Percentiles rank a stretch among this genome's conserved stretches.
Conservation (phyloP, 2,329 filamentous ascomycete species). For the Arthrobotrys pseudoclavata region DNA sequence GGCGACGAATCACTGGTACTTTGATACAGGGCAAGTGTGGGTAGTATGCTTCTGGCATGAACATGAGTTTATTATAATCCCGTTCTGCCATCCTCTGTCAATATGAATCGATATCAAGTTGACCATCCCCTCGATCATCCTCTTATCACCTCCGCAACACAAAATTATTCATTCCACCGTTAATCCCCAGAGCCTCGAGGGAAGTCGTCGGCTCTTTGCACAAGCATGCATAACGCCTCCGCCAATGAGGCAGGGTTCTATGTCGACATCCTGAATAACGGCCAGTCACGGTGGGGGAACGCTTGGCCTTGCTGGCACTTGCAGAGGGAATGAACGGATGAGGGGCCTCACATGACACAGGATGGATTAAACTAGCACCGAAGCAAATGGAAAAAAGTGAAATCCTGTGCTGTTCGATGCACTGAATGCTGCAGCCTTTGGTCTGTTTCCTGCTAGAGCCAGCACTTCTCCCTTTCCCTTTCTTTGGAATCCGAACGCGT, state of each 20-base stretch:
- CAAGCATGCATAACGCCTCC: conserved; percentile 38
- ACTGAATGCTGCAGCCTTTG: conserved; percentile 12
- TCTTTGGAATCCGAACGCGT: conserved; percentile 43
- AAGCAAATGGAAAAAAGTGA: conserved; percentile 49
- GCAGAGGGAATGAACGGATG: conserved; percentile 19
- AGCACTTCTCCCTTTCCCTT: conserved; percentile 36
- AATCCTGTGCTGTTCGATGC: conserved; percentile 49
- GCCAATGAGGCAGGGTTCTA: conserved; percentile 36
- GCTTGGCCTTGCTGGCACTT: conserved; percentile 40
- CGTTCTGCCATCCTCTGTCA: neutral
- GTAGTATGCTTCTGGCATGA: neutral
- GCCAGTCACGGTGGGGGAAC: conserved; percentile 32
- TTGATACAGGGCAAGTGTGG: neutral
- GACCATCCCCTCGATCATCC: neutral
- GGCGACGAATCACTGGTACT: conserved; percentile 1
- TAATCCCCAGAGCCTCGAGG: neutral
- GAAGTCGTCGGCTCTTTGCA: conserved; percentile 43
- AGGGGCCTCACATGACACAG: conserved; percentile 26
- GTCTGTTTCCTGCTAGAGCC: conserved; percentile 12
- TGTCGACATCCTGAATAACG: conserved; percentile 25
- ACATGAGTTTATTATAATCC: neutral
- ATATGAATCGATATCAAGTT: neutral
- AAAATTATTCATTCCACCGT: neutral
- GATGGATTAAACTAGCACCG: conserved; percentile 23
- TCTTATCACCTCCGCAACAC: conserved; percentile 50